A percentile compares a stretch with the other conserved stretches of the same genome.
Evolutionary conservation across 2,329 filamentous ascomycete genomes (phyloP).

Genomic region (Cucurbitaria berberidis): DNA sequence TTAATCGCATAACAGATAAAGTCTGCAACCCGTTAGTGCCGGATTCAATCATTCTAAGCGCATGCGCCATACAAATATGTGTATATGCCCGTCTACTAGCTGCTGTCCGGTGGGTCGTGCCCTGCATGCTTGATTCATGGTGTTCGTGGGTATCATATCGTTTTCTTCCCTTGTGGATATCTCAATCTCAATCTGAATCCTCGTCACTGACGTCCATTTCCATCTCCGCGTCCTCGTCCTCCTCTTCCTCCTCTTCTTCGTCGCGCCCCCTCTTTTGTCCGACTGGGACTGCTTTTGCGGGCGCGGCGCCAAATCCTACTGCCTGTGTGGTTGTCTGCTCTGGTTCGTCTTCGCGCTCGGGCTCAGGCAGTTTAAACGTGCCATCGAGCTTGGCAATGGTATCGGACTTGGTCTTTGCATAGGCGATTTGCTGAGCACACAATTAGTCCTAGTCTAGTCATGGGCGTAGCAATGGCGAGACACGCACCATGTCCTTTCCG

Average conservation of each 20-base stretch:
- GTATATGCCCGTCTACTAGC: background rate
- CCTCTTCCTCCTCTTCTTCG: slow-evolving; percentile 62
- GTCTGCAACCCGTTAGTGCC: slow-evolving; percentile 10
- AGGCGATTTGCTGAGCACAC: slow-evolving; percentile 77
- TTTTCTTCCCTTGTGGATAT: background rate
- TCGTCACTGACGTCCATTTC: slow-evolving; percentile 76
- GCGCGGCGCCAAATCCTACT: slow-evolving; percentile 48
- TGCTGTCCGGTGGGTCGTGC: background rate
- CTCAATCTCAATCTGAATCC: slow-evolving; percentile 58
- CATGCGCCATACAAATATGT: slow-evolving; percentile 9
- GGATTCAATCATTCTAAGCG: background rate
- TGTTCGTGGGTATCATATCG: slow-evolving; percentile 24
- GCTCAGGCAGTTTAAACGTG: slow-evolving; percentile 74
- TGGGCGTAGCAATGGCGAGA: background rate
- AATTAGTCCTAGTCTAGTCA: background rate
- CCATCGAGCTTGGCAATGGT: slow-evolving; percentile 90
- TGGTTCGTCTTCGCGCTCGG: slow-evolving; percentile 25
- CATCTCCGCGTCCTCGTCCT: slow-evolving; percentile 61
- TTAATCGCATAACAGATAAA: background rate
- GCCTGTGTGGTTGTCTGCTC: slow-evolving; percentile 47
- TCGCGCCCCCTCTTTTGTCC: slow-evolving; percentile 72
- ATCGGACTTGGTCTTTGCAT: slow-evolving; percentile 88
- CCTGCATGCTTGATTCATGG: slow-evolving; percentile 2
- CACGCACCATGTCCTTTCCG: slow-evolving; percentile 79
- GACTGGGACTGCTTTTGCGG: slow-evolving; percentile 39